phyloP scores from a whole-genome alignment of 2,329 filamentous ascomycete species.

The Arthroderma sp. region DNA sequence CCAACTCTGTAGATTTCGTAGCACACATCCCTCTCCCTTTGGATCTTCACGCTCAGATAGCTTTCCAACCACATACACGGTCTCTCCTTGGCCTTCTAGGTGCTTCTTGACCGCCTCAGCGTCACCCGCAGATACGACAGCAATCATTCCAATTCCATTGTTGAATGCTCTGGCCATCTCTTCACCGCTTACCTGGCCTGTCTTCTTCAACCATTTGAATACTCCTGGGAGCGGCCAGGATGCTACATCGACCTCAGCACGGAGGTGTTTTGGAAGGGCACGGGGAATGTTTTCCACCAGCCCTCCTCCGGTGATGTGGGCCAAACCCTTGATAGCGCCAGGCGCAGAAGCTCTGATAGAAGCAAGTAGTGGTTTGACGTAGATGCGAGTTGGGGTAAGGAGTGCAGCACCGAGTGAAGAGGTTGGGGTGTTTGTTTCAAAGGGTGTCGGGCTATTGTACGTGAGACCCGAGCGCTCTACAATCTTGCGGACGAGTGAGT shows the following conservation, averaged over 20 bases:
- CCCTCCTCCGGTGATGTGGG: slow-evolving; percentile 93
- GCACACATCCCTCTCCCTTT: slow-evolving; percentile 45
- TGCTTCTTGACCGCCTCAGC: slow-evolving; percentile 47
- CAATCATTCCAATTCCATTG: slow-evolving; percentile 85
- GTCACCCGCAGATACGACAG: slow-evolving; percentile 57
- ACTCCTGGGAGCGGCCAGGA: slow-evolving; percentile 65
- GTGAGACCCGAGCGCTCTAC: slow-evolving; percentile 57
- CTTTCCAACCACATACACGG: slow-evolving; percentile 61
- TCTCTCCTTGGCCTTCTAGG: slow-evolving; percentile 58
- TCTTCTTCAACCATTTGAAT: slow-evolving; percentile 73
- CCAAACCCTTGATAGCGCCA: slow-evolving; percentile 63
- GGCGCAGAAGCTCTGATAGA: slow-evolving; percentile 33
- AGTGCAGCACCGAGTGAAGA: slow-evolving; percentile 58
- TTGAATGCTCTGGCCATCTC: slow-evolving; percentile 96
- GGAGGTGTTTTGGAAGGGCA: slow-evolving; percentile 68
- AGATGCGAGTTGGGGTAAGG: slow-evolving; percentile 83
- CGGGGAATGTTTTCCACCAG: slow-evolving; percentile 87
- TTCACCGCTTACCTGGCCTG: slow-evolving; percentile 52
- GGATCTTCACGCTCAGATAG: slow-evolving; percentile 46
- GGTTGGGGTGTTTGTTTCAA: slow-evolving; percentile 41
- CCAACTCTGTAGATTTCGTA: slow-evolving; percentile 46
- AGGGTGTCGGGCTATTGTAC: slow-evolving; percentile 64
- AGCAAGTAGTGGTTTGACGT: slow-evolving; percentile 68
- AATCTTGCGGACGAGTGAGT: slow-evolving; percentile 88
- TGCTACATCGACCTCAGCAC: slow-evolving; percentile 66